phyloP scores from a whole-genome alignment of 2,329 filamentous ascomycete genomes.

The Incumbomyces lentus region DNA sequence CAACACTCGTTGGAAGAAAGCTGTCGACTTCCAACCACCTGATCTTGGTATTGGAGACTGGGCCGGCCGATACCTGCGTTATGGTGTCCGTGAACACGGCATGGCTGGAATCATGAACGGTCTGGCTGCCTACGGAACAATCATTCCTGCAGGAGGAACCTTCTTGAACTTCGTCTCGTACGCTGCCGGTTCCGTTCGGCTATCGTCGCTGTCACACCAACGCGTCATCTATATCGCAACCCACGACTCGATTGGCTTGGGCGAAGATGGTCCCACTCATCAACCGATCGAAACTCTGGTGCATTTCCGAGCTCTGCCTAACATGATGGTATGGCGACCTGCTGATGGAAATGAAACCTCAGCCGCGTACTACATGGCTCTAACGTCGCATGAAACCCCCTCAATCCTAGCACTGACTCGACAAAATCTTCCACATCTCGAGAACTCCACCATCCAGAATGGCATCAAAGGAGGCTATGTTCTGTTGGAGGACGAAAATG shows the following conservation, averaged over 20 bases:
- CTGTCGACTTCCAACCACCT: constrained; percentile 93
- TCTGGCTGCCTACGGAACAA: constrained; percentile 85
- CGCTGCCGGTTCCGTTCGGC: constrained; percentile 85
- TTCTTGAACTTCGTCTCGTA: constrained; percentile 99
- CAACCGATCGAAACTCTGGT: constrained; percentile 97
- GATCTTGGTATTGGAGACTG: constrained; percentile 77
- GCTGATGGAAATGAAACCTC: constrained; percentile 98
- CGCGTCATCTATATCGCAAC: constrained; percentile 93
- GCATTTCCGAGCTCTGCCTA: constrained; percentile 96
- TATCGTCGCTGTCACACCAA: constrained; percentile 82
- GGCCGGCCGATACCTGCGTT: constrained; percentile 67
- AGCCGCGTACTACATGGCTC: constrained; percentile 90
- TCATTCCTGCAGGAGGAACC: constrained; percentile 88
- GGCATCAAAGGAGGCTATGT: constrained; percentile 94
- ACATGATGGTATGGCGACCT: constrained; percentile 99
- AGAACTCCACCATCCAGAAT: constrained; percentile 81
- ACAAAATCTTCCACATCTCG: constrained; percentile 96
- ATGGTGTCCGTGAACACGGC: constrained; percentile 43
- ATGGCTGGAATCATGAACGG: constrained; percentile 53
- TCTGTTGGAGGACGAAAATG: constrained; percentile 70
- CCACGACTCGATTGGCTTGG: constrained; percentile 97
- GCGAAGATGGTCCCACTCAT: constrained; percentile 96
- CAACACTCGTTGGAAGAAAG: constrained; percentile 95
- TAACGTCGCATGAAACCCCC: constrained; percentile 82
- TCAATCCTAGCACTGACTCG: constrained; percentile 90